These are phyloP conservation scores for Rhododendron williamsianum DNA, from an alignment of 148 eudicot species.

Conservation along the genomic window DNA sequence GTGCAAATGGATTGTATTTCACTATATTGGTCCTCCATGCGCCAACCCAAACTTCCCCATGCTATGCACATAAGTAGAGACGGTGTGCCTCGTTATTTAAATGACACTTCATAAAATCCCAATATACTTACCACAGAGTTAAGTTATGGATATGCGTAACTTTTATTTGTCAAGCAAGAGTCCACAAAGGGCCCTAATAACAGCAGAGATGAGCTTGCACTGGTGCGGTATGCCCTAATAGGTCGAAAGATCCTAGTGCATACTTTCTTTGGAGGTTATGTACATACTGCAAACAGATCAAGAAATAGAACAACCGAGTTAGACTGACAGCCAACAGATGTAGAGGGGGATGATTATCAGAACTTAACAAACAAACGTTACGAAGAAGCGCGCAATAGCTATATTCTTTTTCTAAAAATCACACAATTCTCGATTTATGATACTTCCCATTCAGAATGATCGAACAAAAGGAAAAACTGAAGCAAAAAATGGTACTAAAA, in stretches of 20 bases:
- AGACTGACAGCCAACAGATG: neutral
- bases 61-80: neutral
- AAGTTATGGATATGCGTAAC: slow-evolving; percentile 46
- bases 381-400: neutral
- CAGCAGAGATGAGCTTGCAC: slow-evolving; percentile 61
- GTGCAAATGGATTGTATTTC: neutral
- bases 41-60: neutral
- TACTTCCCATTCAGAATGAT: neutral
- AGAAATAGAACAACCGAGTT: slow-evolving; percentile 1
- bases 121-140: slow-evolving; percentile 44
- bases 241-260: slow-evolving; percentile 62
- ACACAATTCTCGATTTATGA: neutral
- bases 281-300: slow-evolving; percentile 49
- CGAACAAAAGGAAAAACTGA: neutral
- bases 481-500: neutral
- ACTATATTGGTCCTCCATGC: neutral
- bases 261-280: slow-evolving; percentile 66
- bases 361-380: neutral
- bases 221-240: slow-evolving; percentile 78
- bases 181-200: slow-evolving; percentile 64
- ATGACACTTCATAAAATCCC: slow-evolving; percentile 12
- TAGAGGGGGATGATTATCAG: neutral
- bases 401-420: neutral
- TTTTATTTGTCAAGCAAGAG: slow-evolving; percentile 60
- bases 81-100: neutral